A percentile compares a stretch with the other conserved stretches of the same genome.
phyloP scores from a whole-genome alignment of 768 basidiomycete genomes.

The Termitomyces sp. region DNA sequence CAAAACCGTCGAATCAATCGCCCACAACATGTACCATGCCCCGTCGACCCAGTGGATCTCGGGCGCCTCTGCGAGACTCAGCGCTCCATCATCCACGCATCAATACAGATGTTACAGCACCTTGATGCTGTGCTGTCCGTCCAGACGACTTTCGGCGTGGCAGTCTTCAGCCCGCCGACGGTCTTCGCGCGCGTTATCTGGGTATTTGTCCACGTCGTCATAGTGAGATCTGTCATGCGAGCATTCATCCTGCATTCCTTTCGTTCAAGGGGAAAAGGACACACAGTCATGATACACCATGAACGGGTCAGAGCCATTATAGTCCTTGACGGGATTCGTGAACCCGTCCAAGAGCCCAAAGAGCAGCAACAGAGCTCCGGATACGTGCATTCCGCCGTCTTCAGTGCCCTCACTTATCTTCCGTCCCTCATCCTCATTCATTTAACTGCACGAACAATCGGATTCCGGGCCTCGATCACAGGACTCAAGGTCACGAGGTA shows the following conservation, averaged over 20 bases:
- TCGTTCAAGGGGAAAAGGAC: not conserved
- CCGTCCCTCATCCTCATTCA: too few relatives aligned
- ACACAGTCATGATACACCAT: slow-evolving; percentile 24
- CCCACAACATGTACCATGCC: slow-evolving; percentile 24
- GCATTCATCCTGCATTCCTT: not conserved
- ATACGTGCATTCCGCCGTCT: too few relatives aligned
- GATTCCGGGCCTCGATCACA: too few relatives aligned
- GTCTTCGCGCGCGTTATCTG: slow-evolving; percentile 24
- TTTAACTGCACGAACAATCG: too few relatives aligned
- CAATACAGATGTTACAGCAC: slow-evolving; percentile 23
- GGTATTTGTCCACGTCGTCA: slow-evolving; percentile 25
- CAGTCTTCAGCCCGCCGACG: slow-evolving; percentile 27
- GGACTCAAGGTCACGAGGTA: too few relatives aligned
- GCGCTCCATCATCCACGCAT: too few relatives aligned
- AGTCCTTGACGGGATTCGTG: slow-evolving; percentile 21
- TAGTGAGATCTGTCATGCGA: slow-evolving; percentile 16
- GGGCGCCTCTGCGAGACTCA: slow-evolving; percentile 19
- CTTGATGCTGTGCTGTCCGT: slow-evolving; percentile 22
- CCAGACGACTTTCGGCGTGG: slow-evolving; percentile 26
- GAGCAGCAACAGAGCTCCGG: too few relatives aligned
- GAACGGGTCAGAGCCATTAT: slow-evolving; percentile 24
- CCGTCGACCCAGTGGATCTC: slow-evolving; percentile 26
- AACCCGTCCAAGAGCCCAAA: slow-evolving; percentile 8
- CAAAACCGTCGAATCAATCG: too few relatives aligned
- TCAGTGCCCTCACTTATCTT: too few relatives aligned